phyloP scores from a whole-genome alignment of 1,284 basidiomycete species.

The Meira nashicola region DNA sequence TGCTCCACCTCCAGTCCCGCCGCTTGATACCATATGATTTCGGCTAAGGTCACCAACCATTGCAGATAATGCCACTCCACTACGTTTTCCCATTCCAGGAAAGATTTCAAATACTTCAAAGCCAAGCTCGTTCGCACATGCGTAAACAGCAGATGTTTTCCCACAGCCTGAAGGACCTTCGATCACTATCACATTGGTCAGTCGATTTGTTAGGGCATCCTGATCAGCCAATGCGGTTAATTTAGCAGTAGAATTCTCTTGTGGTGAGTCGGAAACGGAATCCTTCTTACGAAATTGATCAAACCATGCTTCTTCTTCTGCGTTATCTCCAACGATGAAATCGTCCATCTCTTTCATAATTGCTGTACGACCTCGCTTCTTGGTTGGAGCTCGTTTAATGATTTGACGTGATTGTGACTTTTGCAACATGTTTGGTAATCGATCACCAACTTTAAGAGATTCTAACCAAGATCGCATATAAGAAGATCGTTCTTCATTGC shows the following conservation, averaged over 20 bases:
- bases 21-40: constrained; percentile 59
- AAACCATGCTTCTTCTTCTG: constrained; percentile 29
- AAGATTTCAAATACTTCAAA: constrained; percentile 97
- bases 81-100: constrained; percentile 78
- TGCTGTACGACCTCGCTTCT: constrained; percentile 8
- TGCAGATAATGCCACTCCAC: constrained; percentile 69
- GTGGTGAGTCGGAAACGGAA: background rate
- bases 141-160: constrained; percentile 49
- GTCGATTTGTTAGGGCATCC: background rate
- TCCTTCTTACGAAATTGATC: constrained; percentile 22
- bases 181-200: constrained; percentile 59
- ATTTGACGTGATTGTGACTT: constrained; percentile 13
- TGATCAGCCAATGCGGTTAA: background rate
- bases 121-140: constrained; percentile 62
- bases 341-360: constrained; percentile 19
- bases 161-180: constrained; percentile 61
- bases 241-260: background rate
- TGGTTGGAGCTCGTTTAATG: constrained; percentile 18
- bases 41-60: constrained; percentile 87
- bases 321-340: constrained; percentile 35
- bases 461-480: constrained; percentile 36
- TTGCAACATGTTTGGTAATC: background rate
- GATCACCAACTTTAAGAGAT: constrained; percentile 18
- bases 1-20: constrained; percentile 34
- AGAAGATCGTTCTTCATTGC: constrained; percentile 23